Percentiles rank a stretch among this genome's conserved stretches.
Evolutionary conservation across 495 filamentous ascomycete genomes (phyloP).

Genomic region (Penicillium samsonianum): DNA sequence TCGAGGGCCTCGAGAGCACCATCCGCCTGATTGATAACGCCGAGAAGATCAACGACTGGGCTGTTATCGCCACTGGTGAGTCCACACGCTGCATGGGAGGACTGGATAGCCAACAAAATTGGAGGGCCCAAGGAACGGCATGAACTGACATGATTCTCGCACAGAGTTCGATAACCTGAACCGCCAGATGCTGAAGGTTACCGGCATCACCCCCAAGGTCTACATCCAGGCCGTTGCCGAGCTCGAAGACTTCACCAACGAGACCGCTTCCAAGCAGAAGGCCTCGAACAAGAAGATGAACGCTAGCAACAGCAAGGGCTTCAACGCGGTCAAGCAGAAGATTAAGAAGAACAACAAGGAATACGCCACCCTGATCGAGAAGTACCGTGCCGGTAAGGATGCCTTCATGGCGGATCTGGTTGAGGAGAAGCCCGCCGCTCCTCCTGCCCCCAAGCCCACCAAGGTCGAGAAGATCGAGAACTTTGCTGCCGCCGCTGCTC

Average conservation of each 20-base stretch:
- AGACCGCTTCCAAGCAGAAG: conserved; percentile 92
- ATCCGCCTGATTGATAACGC: conserved; percentile 92
- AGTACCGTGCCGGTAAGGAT: conserved; percentile 80
- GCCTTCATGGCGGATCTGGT: conserved; percentile 85
- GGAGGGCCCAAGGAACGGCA: conserved; percentile 9
- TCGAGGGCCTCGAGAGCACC: conserved; percentile 88
- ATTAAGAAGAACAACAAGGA: conserved; percentile 99
- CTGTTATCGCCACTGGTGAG: conserved; percentile 83
- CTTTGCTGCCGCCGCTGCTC: conserved; percentile 38
- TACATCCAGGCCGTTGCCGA: conserved; percentile 94
- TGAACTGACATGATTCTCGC: conserved; percentile 39
- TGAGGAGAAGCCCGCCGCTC: conserved; percentile 54
- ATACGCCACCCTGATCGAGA: conserved; percentile 81
- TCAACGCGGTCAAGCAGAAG: conserved; percentile 95
- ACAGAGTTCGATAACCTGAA: conserved; percentile 97
- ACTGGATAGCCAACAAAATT: conserved; percentile 8
- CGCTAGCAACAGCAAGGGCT: conserved; percentile 85
- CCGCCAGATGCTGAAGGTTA: conserved; percentile 78
- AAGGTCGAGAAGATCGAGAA: conserved; percentile 48
- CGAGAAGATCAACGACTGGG: conserved; percentile 96
- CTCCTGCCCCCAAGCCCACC: conserved; percentile 37
- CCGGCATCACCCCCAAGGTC: conserved; percentile 75
- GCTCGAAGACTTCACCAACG: conserved; percentile 93
- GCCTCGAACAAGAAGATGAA: conserved; percentile 98
- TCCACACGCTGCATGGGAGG: conserved; percentile 17